Conservation (phyloP, 768 basidiomycete species). For the Collybia sp. region DNA sequence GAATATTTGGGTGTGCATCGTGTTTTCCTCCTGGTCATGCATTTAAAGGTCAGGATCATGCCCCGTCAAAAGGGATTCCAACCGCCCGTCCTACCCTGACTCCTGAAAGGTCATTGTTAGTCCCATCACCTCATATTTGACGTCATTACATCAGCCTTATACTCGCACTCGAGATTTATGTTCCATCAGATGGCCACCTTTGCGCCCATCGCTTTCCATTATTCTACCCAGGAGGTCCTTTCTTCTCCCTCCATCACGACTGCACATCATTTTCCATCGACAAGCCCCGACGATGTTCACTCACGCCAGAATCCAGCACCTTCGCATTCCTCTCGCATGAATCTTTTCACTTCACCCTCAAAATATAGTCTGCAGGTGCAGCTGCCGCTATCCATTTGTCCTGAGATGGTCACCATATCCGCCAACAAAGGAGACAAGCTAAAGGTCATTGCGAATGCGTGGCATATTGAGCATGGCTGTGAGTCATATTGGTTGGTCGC, state of each 20-base stretch:
- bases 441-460: constrained; percentile 55
- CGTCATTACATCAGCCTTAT: too few relatives aligned
- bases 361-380: constrained; percentile 42
- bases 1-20: too few relatives aligned
- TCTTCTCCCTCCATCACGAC: constrained; percentile 13
- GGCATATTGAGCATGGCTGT: constrained; percentile 59
- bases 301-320: constrained; percentile 21
- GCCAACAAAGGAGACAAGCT: constrained; percentile 56
- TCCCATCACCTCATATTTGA: too few relatives aligned
- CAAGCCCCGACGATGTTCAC: constrained; percentile 10
- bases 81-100: too few relatives aligned
- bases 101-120: too few relatives aligned
- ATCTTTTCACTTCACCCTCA: constrained; percentile 31
- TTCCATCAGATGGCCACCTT: too few relatives aligned
- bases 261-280: constrained; percentile 7
- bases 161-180: too few relatives aligned
- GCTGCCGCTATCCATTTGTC: constrained; percentile 41
- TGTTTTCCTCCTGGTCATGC: too few relatives aligned
- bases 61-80: too few relatives aligned
- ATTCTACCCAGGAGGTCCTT: too few relatives aligned
- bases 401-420: constrained; percentile 63
- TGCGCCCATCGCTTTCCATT: too few relatives aligned
- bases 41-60: too few relatives aligned
- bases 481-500: constrained; percentile 20
- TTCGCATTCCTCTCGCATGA: constrained; percentile 36